phyloP scores from a whole-genome alignment of 257 asterid species.

The Plantago ovata region DNA sequence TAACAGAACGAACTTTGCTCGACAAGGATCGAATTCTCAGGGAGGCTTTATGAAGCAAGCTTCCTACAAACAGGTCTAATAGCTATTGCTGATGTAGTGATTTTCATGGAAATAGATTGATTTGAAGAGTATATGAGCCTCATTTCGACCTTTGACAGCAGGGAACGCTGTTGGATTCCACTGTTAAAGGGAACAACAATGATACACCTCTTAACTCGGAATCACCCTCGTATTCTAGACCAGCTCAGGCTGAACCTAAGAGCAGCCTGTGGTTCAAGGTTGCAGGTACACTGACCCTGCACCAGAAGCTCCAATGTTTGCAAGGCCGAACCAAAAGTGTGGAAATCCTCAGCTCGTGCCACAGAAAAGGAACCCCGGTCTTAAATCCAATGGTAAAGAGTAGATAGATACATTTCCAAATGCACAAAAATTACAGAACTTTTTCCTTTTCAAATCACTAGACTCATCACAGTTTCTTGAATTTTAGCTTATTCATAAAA shows the following conservation, averaged over 20 bases:
- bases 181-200: slow-evolving; percentile 18
- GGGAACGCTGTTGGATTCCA: slow-evolving; percentile 46
- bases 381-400: slow-evolving; percentile 34
- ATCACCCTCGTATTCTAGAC: slow-evolving; percentile 61
- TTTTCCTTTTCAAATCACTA: background rate
- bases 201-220: slow-evolving; percentile 26
- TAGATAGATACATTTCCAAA: background rate
- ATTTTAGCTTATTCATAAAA: background rate
- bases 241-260: slow-evolving; percentile 27
- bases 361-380: slow-evolving; percentile 25
- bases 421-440: too few species aligned
- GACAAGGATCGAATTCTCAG: slow-evolving; percentile 65
- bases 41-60: slow-evolving; percentile 66
- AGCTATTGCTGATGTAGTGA: background rate
- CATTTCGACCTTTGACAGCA: slow-evolving; percentile 32
- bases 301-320: slow-evolving; percentile 47
- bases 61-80: slow-evolving; percentile 42
- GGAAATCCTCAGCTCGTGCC: slow-evolving; percentile 18
- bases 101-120: background rate
- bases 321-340: slow-evolving; percentile 38
- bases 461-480: too few species aligned
- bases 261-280: slow-evolving; percentile 28
- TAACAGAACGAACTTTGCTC: slow-evolving; percentile 59
- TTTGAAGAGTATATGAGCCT: background rate
- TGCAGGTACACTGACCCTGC: slow-evolving; percentile 24